A percentile compares a stretch with the other conserved stretches of the same genome.
Evolutionary conservation across 352 stramenopile genomes (phyloP).

Genomic region (Globisporangium polare): DNA sequence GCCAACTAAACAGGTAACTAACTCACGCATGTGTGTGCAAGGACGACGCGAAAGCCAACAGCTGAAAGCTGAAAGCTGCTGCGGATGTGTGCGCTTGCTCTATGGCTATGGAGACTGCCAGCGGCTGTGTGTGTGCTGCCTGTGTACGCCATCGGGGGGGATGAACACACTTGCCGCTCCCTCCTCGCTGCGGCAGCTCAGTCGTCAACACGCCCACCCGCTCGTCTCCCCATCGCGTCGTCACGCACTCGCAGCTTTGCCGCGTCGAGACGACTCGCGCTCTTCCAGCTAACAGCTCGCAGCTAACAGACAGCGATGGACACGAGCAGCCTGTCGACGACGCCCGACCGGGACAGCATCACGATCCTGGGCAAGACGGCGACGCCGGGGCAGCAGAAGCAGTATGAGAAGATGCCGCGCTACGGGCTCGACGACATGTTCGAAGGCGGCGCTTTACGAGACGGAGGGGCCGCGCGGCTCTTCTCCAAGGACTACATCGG

Average conservation of each 20-base stretch:
- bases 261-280: conserved; percentile 2
- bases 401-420: conserved; percentile 10
- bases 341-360: conserved; percentile 16
- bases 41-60: neutral
- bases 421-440: conserved; percentile 16
- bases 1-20: no score
- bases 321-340: conserved; percentile 7
- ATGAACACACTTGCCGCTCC: no score
- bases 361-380: conserved; percentile 11
- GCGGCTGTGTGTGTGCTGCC: no score
- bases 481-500: conserved; percentile 20
- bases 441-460: conserved; percentile 24
- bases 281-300: neutral
- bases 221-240: neutral
- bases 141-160: no score
- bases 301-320: neutral
- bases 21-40: no score
- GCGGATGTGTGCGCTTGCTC: neutral
- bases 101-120: no score
- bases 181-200: no score
- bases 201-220: no score
- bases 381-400: conserved; percentile 10
- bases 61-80: neutral
- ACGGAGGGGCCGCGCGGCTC: conserved; percentile 14
- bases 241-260: conserved; percentile 4